Base-by-base conservation (phyloP, 2,329 filamentous ascomycete genomes). In the Nigrospora osmanthi region DNA sequence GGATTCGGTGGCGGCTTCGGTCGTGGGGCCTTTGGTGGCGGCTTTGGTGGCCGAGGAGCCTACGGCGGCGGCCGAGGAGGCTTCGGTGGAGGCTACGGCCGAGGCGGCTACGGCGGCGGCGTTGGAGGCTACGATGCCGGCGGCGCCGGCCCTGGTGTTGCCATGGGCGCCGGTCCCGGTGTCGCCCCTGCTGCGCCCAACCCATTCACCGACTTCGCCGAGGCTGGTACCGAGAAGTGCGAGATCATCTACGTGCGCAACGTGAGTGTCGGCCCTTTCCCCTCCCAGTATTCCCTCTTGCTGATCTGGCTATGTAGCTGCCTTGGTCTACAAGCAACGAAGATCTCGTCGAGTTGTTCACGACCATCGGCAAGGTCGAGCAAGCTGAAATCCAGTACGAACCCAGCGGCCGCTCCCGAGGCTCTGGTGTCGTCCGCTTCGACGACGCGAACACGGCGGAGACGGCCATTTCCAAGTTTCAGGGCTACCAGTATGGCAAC, bases 331-430 rank as follows among this genome's bases (percentile, higher is more conserved):
- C 93, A 14, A 96, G 90, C 72, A 97, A 98, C 61, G 93, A 98
- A 51, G 93, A 98, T 65, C 74, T 98, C 23, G 81, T 97, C 46
- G 93, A 98, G 64, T 78, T 98, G 16, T 98, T 98, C 73, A 90
- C 87, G 15, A 98, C 93, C 11, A 98, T 98, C 59, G 93, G 93
- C 52, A 95, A 95, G 66, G 93, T 98, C 48, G 89, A 96, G 59
- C 89, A 93, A 58, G 93, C 93, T n/a, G 93, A 98, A 69, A 97
- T 98, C 46, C 93, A 98, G 68, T 97, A 98, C 61, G 93, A 98
- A 66, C 86, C 88, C 4, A 97, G 94, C 59, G 93, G 93, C 38
- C 87, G 93, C 57, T 98, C 93, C 48, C 86, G 89, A 52, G 93
- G 93, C 52, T 93, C 87, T 47, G 93, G 93, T 62, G 93, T 98